These are phyloP conservation scores for Allium sativum DNA, from an alignment of 106 monocot species.

Conservation along the genomic window DNA sequence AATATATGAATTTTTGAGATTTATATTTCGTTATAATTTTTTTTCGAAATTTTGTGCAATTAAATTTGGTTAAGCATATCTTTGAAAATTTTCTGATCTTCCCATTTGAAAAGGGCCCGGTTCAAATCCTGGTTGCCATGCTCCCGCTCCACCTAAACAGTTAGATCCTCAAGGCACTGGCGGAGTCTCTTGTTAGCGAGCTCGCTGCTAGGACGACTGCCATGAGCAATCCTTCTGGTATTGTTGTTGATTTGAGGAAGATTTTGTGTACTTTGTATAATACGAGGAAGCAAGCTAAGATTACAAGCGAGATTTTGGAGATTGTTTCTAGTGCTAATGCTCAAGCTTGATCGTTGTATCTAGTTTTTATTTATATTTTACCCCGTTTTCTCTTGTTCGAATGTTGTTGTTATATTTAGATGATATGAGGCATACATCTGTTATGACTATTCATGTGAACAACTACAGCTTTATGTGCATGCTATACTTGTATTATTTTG, in stretches of 20 bases:
- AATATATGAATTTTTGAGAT: too few species aligned
- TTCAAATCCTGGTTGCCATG: constrained; percentile 83
- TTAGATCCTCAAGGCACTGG: constrained; percentile 77
- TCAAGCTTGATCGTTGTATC: constrained; percentile 17
- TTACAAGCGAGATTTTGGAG: constrained; percentile 88
- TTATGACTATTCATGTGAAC: not conserved
- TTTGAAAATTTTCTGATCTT: too few species aligned
- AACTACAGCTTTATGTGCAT: not conserved
- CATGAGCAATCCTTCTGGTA: constrained; percentile 86
- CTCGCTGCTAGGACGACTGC: constrained; percentile 89
- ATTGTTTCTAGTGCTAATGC: constrained; percentile 86
- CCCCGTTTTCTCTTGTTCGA: not conserved
- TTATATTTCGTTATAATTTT: too few species aligned
- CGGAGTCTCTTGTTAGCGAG: constrained; percentile 90
- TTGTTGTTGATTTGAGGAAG: constrained; percentile 57
- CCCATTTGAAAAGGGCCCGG: constrained; percentile 93
- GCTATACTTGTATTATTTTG: constrained; percentile 9
- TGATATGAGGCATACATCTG: constrained; percentile 1
- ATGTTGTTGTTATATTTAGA: not conserved
- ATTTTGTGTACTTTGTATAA: constrained; percentile 54
- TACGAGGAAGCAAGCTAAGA: constrained; percentile 76
- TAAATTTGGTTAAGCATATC: too few species aligned
- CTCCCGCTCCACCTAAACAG: constrained; percentile 89
- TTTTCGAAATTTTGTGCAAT: too few species aligned
- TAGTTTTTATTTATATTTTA: not conserved